Evolutionary conservation across 2,329 filamentous ascomycete species (phyloP).

Genomic region (Aspergillus pseudoglaucus): DNA sequence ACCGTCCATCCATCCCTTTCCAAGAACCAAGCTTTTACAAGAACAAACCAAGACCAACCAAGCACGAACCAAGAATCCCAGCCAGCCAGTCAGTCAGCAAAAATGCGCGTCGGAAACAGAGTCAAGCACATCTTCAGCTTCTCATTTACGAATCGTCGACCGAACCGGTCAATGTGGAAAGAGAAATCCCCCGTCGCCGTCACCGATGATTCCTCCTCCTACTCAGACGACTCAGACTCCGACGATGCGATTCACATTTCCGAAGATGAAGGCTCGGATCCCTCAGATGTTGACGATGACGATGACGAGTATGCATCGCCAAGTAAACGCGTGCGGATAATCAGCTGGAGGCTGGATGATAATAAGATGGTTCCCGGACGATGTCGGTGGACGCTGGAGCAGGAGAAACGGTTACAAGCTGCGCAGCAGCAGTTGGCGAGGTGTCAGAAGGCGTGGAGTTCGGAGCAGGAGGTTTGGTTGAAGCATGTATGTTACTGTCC

Average conservation of each 20-base stretch:
- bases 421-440: conserved; percentile 23
- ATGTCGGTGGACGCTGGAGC: conserved; percentile 23
- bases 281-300: neutral
- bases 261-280: neutral
- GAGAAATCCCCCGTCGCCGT: neutral
- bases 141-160: conserved; percentile 5
- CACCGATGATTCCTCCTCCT: neutral
- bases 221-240: neutral
- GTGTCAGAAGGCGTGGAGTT: conserved; percentile 32
- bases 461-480: conserved; percentile 31
- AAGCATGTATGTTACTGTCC: conserved; percentile 21
- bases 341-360: conserved; percentile 18
- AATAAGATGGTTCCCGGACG: conserved; percentile 21
- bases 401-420: conserved; percentile 21
- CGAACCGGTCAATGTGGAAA: conserved; percentile 4
- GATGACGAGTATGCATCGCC: neutral
- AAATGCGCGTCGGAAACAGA: conserved; percentile 14
- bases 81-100: neutral
- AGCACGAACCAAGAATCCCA: neutral
- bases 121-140: conserved; percentile 16
- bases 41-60: neutral
- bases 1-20: neutral
- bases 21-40: neutral
- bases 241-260: neutral
- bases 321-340: conserved; percentile 14